Evolutionary conservation across 2,329 filamentous ascomycete genomes (phyloP).

Genomic region (Apiospora pterosperma): DNA sequence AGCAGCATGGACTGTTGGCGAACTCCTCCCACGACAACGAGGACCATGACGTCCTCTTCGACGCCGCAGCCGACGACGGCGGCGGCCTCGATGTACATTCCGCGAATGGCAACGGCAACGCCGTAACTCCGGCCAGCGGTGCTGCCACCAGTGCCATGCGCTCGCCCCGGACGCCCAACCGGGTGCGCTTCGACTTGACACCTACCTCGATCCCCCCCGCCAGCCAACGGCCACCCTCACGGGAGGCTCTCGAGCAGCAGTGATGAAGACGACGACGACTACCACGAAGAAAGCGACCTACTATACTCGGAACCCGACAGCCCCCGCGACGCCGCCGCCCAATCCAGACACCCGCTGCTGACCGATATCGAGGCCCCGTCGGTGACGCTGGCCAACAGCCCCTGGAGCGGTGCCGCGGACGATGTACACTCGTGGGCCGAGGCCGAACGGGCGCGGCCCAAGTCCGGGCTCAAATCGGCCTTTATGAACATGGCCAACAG

Average conservation of each 20-base stretch:
- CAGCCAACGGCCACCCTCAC: conserved; percentile 18
- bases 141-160: conserved; percentile 9
- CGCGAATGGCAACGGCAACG: not conserved
- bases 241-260: not conserved
- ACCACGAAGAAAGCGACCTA: conserved; percentile 16
- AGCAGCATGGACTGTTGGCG: conserved; percentile 37
- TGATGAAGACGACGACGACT: conserved; percentile 12
- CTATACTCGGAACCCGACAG: conserved; percentile 19
- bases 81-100: conserved; percentile 18
- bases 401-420: conserved; percentile 31
- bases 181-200: conserved; percentile 59
- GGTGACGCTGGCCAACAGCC: conserved; percentile 60
- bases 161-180: conserved; percentile 58
- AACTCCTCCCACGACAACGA: conserved; percentile 14
- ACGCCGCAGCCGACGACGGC: conserved; percentile 14
- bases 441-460: conserved; percentile 62
- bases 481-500: conserved; percentile 99
- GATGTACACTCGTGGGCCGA: conserved; percentile 48
- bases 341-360: conserved; percentile 62
- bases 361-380: conserved; percentile 72
- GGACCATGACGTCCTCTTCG: conserved; percentile 19
- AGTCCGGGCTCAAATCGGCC: conserved; percentile 79
- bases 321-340: conserved; percentile 35
- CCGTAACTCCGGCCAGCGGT: not conserved
- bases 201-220: conserved; percentile 28